These are phyloP conservation scores for Boechera divaricarpa DNA, from an alignment of 345 rosid genomes.

Conservation along the genomic window DNA sequence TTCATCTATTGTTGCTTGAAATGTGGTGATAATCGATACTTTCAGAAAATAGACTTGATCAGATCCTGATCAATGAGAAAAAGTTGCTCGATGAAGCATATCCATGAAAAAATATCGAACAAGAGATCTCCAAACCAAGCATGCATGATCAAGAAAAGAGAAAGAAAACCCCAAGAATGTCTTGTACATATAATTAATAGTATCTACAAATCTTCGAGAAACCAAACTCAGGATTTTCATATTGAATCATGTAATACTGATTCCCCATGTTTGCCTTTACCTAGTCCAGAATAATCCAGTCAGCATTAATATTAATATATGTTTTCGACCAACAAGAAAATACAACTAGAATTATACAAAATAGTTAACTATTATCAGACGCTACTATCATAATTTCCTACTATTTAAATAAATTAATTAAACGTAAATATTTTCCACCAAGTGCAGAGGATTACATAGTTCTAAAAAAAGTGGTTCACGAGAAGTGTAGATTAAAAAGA, in stretches of 20 bases:
- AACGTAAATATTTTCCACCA: too few species aligned
- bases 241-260: too few species aligned
- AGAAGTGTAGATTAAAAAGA: neutral
- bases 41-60: neutral
- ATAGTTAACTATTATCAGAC: too few species aligned
- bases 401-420: too few species aligned
- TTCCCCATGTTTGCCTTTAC: too few species aligned
- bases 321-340: too few species aligned
- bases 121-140: neutral
- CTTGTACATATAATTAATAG: neutral
- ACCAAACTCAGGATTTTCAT: neutral
- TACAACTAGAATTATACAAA: too few species aligned
- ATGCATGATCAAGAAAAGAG: neutral
- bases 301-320: too few species aligned
- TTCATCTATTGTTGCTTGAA: constrained; percentile 8
- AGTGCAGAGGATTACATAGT: too few species aligned
- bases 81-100: constrained; percentile 10
- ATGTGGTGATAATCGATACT: neutral
- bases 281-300: too few species aligned
- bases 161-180: neutral
- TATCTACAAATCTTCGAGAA: neutral
- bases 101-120: neutral
- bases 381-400: too few species aligned
- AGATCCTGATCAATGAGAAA: neutral
- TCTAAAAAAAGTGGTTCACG: neutral